phyloP scores from a whole-genome alignment of 331 rosid species.

The Arachis monticola region DNA sequence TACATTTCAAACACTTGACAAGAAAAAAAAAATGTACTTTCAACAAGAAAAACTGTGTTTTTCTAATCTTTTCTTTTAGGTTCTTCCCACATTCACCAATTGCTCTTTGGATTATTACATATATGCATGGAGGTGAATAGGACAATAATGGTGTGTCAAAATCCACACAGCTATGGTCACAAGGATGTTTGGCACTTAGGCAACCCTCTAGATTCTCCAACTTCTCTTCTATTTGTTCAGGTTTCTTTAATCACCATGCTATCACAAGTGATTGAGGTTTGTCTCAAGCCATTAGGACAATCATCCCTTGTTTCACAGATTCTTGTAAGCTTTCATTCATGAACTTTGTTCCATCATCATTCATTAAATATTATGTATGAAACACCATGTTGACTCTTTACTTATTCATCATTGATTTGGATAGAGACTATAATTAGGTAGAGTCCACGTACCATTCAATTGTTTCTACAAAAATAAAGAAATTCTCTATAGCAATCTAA shows the following conservation, averaged over 20 bases:
- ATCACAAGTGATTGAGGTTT: slow-evolving; percentile 42
- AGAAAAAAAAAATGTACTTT: background rate
- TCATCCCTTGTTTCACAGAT: slow-evolving; percentile 67
- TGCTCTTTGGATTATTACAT: background rate
- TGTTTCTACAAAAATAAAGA: no score
- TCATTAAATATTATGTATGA: background rate
- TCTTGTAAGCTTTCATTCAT: slow-evolving; percentile 58
- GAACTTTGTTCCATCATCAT: background rate
- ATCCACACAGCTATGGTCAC: slow-evolving; percentile 1
- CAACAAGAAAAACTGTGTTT: no score
- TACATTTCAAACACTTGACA: background rate
- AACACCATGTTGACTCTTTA: background rate
- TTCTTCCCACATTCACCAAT: background rate
- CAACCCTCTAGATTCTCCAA: slow-evolving; percentile 45
- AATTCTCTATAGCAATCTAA: no score
- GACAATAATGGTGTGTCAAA: slow-evolving; percentile 52
- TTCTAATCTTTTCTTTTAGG: background rate
- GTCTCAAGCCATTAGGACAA: slow-evolving; percentile 67
- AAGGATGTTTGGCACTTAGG: slow-evolving; percentile 20
- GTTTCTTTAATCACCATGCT: slow-evolving; percentile 44
- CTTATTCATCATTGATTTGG: no score
- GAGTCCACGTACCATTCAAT: no score
- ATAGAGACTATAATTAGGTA: no score
- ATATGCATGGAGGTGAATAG: slow-evolving; percentile 14
- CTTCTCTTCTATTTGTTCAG: slow-evolving; percentile 63